A percentile compares a stretch with the other conserved stretches of the same genome.
These are phyloP conservation scores for Russula brevipes DNA, from an alignment of 768 basidiomycete genomes.

Conservation along the genomic window DNA sequence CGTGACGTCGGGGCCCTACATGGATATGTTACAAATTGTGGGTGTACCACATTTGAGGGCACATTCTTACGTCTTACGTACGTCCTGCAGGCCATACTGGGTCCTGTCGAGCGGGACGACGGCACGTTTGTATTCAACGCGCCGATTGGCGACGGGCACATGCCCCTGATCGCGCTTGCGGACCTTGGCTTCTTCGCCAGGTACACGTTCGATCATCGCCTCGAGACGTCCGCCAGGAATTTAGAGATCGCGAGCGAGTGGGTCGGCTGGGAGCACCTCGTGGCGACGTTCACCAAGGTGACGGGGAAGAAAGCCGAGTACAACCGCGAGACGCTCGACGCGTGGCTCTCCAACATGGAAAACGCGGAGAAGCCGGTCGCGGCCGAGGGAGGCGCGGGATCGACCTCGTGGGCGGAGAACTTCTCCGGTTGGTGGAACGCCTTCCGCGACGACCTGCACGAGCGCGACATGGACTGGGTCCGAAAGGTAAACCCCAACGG, in stretches of 20 bases:
- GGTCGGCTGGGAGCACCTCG: conserved; percentile 28
- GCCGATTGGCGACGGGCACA: conserved; percentile 28
- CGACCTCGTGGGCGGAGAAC: conserved; percentile 34
- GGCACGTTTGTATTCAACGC: conserved; percentile 31
- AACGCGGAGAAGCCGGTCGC: conserved; percentile 28
- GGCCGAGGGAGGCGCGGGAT: conserved; percentile 18
- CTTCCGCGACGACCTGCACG: conserved; percentile 42
- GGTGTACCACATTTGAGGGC: conserved; percentile 9
- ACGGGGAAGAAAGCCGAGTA: conserved; percentile 29
- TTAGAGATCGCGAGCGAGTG: conserved; percentile 30
- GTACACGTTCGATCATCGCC: conserved; percentile 32
- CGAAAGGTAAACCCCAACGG: conserved; percentile 25
- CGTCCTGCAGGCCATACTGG: conserved; percentile 20
- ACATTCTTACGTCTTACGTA: not conserved
- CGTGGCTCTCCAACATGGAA: conserved; percentile 24
- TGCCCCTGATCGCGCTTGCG: conserved; percentile 31
- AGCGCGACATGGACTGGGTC: conserved; percentile 43
- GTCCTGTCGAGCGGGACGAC: conserved; percentile 28
- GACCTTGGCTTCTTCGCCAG: conserved; percentile 33
- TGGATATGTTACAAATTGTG: conserved; percentile 41
- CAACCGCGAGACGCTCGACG: conserved; percentile 23
- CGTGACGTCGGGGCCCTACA: conserved; percentile 39
- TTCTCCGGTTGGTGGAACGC: conserved; percentile 42
- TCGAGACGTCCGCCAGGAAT: conserved; percentile 26
- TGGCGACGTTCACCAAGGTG: conserved; percentile 30